These are phyloP conservation scores for Globisporangium viniferum DNA, from an alignment of 352 stramenopile species.

Conservation along the genomic window DNA sequence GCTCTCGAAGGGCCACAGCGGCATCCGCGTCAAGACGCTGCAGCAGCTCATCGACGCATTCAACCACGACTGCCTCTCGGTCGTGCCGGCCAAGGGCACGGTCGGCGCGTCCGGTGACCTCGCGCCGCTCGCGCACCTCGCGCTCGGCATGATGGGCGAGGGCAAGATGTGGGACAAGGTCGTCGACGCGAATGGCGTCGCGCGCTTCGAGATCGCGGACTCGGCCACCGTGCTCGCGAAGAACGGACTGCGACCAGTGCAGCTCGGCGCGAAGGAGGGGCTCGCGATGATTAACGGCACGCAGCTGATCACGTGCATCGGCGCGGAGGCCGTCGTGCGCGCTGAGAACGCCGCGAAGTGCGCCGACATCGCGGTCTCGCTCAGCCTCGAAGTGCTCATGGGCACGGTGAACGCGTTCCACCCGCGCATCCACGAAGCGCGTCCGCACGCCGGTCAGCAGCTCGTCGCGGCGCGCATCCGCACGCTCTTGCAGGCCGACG, in stretches of 20 bases:
- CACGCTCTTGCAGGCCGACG: conserved; percentile 73
- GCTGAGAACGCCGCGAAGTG: conserved; percentile 71
- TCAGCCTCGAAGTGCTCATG: conserved; percentile 86
- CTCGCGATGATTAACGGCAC: conserved; percentile 92
- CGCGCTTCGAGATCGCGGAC: conserved; percentile 48
- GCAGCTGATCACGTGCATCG: conserved; percentile 87
- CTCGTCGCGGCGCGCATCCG: conserved; percentile 78
- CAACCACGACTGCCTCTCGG: conserved; percentile 83
- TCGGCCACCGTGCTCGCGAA: conserved; percentile 66
- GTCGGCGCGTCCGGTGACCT: conserved; percentile 88
- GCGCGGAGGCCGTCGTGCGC: conserved; percentile 73
- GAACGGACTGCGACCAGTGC: conserved; percentile 65
- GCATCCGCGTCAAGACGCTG: conserved; percentile 76
- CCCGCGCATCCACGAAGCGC: conserved; percentile 82
- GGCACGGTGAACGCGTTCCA: conserved; percentile 88
- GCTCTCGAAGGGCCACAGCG: conserved; percentile 85
- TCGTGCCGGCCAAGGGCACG: conserved; percentile 82
- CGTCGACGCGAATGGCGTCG: conserved; percentile 27
- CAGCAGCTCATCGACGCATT: conserved; percentile 80
- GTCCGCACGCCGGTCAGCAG: conserved; percentile 77
- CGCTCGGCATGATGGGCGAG: conserved; percentile 87
- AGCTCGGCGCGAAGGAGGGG: conserved; percentile 86
- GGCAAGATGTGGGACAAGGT: conserved; percentile 85
- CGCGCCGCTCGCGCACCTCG: conserved; percentile 83
- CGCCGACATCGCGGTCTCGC: conserved; percentile 76